Percentiles rank a stretch among this genome's conserved stretches.
Evolutionary conservation across 179 eudicot species (phyloP).

Genomic region (Gypsophila paniculata): DNA sequence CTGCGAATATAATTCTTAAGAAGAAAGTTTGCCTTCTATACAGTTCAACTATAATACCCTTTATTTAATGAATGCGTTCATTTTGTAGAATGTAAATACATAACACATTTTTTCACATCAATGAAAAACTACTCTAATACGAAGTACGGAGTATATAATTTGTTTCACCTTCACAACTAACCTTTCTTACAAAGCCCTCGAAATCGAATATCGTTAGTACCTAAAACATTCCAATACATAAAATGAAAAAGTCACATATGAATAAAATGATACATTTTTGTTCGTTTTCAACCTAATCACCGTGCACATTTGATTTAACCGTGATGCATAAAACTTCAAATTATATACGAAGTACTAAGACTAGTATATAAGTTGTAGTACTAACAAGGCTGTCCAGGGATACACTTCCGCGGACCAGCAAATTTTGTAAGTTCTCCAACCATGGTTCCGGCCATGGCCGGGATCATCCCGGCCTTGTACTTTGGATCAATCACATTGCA

Average conservation of each 20-base stretch:
- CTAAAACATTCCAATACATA: background rate
- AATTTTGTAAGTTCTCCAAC: conserved; percentile 36
- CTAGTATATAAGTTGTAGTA: background rate
- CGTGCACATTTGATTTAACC: background rate
- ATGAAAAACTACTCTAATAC: no score
- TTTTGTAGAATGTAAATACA: no score
- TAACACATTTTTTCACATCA: no score
- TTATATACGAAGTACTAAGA: background rate
- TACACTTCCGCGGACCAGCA: conserved; percentile 56
- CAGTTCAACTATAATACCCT: no score
- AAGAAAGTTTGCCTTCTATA: no score
- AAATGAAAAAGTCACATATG: background rate
- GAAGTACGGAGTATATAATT: no score
- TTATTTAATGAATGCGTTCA: no score
- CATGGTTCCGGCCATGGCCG: conserved; percentile 38
- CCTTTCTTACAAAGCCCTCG: background rate
- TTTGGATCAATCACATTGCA: background rate
- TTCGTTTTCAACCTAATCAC: background rate
- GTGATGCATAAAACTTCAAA: background rate
- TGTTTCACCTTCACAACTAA: no score
- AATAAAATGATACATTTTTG: background rate
- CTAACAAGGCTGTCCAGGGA: conserved; percentile 40
- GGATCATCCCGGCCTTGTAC: conserved; percentile 21
- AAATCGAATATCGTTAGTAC: background rate
- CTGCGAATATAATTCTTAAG: no score